These are phyloP conservation scores for Sphaerulina musiva DNA, from an alignment of 2,329 filamentous ascomycete genomes.

Conservation along the genomic window DNA sequence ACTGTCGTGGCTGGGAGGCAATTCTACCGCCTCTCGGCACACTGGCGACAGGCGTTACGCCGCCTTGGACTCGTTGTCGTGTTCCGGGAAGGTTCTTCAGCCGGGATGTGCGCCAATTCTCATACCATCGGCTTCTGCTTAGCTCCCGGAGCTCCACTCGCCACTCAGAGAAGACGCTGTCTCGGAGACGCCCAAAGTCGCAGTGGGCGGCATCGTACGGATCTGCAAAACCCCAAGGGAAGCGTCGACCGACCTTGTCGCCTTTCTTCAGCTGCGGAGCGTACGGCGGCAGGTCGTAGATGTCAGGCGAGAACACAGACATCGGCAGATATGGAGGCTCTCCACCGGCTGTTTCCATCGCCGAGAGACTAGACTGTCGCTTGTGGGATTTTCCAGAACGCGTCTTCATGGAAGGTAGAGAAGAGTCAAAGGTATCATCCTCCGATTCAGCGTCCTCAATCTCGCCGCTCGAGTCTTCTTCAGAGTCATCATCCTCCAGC, in stretches of 20 bases:
- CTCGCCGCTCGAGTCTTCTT: conserved; percentile 43
- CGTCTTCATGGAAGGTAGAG: background rate
- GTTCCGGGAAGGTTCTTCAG: conserved; percentile 34
- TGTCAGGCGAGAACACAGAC: conserved; percentile 88
- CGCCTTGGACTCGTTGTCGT: conserved; percentile 28
- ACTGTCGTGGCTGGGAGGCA: conserved; percentile 14
- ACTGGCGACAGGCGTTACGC: conserved; percentile 32
- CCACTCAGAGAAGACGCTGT: conserved; percentile 91
- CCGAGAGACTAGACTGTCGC: conserved; percentile 26
- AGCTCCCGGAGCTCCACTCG: conserved; percentile 82
- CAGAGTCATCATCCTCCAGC: conserved; percentile 67
- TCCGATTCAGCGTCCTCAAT: conserved; percentile 41
- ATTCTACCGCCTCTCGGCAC: conserved; percentile 31
- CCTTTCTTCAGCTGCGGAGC: conserved; percentile 43
- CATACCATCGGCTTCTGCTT: conserved; percentile 89
- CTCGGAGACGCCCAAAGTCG: conserved; percentile 85
- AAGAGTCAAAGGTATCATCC: conserved; percentile 30
- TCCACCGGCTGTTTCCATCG: conserved; percentile 30
- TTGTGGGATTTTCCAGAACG: conserved; percentile 17
- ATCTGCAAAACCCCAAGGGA: conserved; percentile 95
- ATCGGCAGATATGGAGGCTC: conserved; percentile 69
- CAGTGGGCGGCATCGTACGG: conserved; percentile 88
- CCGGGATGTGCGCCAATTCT: conserved; percentile 73
- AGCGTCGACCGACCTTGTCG: conserved; percentile 71
- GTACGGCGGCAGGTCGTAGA: conserved; percentile 63